Evolutionary conservation across 495 filamentous ascomycete species (phyloP).

Genomic region (Friedmanniomyces endolithicus): DNA sequence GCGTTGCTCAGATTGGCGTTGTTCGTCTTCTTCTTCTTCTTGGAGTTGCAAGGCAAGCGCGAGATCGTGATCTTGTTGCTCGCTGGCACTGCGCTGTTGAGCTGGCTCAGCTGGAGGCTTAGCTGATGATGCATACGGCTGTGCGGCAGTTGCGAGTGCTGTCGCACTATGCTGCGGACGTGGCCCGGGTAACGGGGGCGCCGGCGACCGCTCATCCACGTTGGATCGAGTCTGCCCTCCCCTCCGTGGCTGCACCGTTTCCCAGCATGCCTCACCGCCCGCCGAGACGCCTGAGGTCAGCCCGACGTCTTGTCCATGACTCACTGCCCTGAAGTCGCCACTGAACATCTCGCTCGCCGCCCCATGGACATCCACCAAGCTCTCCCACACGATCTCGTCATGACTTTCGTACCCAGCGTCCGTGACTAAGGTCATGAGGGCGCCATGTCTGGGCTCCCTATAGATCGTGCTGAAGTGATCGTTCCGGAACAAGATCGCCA

Average conservation of each 20-base stretch:
- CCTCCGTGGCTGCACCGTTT: conserved; percentile 36
- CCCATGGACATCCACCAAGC: conserved; percentile 77
- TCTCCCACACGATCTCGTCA: conserved; percentile 94
- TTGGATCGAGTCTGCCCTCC: conserved; percentile 7
- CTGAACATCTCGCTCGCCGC: conserved; percentile 70
- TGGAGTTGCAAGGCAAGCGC: conserved; percentile 70
- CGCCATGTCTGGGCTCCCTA: conserved; percentile 56
- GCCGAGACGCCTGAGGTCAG: conserved; percentile 18
- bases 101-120: not conserved
- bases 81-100: conserved; percentile 19
- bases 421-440: conserved; percentile 72
- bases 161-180: conserved; percentile 1
- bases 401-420: conserved; percentile 81
- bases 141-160: too few relatives aligned
- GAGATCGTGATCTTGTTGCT: conserved; percentile 68
- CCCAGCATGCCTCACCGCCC: conserved; percentile 35
- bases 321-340: conserved; percentile 80
- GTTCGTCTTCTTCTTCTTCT: conserved; percentile 66
- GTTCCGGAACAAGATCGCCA: conserved; percentile 88
- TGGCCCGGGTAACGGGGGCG: conserved; percentile 11
- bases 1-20: conserved; percentile 33
- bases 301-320: conserved; percentile 32
- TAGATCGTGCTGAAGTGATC: conserved; percentile 94
- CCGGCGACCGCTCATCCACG: too few relatives aligned
- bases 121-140: not conserved